Percentiles rank a stretch among this genome's conserved stretches.
phyloP scores from a whole-genome alignment of 2,329 filamentous ascomycete species.

The Calonectria honghensis region DNA sequence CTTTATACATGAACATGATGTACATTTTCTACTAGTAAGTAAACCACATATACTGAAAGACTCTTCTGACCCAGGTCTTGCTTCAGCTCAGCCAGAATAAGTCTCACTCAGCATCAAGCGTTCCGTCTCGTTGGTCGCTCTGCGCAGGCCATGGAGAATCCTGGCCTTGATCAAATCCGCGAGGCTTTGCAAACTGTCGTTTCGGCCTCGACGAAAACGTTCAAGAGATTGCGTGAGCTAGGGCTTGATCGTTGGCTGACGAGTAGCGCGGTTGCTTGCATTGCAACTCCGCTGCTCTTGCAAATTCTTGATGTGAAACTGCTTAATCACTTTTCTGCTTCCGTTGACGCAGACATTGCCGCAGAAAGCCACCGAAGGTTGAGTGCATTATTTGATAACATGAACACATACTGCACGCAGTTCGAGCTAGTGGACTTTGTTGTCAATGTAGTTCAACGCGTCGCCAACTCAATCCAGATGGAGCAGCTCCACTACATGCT shows the following conservation, averaged over 20 bases:
- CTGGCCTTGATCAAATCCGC: constrained; percentile 10
- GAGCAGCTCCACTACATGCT: not conserved
- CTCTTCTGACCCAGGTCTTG: not conserved
- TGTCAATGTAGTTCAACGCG: constrained; percentile 23
- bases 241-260: constrained; percentile 36
- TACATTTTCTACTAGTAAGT: constrained; percentile 46
- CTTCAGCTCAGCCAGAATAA: not conserved
- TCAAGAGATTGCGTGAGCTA: constrained; percentile 14
- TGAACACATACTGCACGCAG: constrained; percentile 17
- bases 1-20: constrained; percentile 39
- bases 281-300: constrained; percentile 18
- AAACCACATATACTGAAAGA: accelerated
- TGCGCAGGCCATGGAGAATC: no score
- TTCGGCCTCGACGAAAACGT: not conserved
- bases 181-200: constrained; percentile 6
- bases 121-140: not conserved
- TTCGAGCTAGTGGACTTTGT: constrained; percentile 19
- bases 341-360: not conserved
- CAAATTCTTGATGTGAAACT: constrained; percentile 26
- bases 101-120: constrained; percentile 1
- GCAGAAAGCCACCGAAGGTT: constrained; percentile 11
- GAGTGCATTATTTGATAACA: constrained; percentile 11
- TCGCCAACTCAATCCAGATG: constrained; percentile 5
- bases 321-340: not conserved
- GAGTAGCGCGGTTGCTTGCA: constrained; percentile 27